A percentile compares a stretch with the other conserved stretches of the same genome.
Evolutionary conservation across 768 basidiomycete genomes (phyloP).

Genomic region (Russula ochroleuca): DNA sequence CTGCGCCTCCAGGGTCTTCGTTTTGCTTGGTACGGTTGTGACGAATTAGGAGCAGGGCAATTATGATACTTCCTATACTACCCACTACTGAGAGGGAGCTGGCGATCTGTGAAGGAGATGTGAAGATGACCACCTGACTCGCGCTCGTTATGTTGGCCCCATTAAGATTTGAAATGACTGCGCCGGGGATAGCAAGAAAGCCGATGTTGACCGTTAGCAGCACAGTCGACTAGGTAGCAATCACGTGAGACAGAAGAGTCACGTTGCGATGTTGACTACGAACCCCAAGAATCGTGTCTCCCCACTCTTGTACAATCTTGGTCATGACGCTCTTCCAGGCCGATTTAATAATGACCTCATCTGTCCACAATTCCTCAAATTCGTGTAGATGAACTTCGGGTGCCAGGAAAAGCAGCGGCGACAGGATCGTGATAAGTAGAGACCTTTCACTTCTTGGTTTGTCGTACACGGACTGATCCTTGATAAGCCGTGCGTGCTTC

Average conservation of each 20-base stretch:
- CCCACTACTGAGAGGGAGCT: not conserved
- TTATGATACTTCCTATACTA: constrained; percentile 5
- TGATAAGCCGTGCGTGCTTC: constrained; percentile 11
- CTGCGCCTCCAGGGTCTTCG: constrained; percentile 30
- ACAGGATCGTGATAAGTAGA: constrained; percentile 13
- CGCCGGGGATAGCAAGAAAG: constrained; percentile 38
- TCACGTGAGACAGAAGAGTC: not conserved
- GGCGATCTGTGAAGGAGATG: not conserved
- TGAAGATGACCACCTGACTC: not conserved
- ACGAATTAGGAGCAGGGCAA: not conserved
- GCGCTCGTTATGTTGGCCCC: not conserved
- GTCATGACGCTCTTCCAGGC: constrained; percentile 17
- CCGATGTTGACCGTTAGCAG: constrained; percentile 36
- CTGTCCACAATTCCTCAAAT: constrained; percentile 10
- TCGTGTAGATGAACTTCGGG: constrained; percentile 16
- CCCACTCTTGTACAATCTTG: constrained; percentile 14
- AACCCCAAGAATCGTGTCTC: constrained; percentile 18
- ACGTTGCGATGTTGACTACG: not conserved
- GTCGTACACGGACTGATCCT: constrained; percentile 1
- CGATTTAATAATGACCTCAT: constrained; percentile 12
- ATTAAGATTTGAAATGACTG: constrained; percentile 14
- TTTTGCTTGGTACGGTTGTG: constrained; percentile 38
- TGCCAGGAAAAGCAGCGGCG: constrained; percentile 18
- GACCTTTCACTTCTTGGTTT: constrained; percentile 1
- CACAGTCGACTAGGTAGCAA: constrained; percentile 33